These are phyloP conservation scores for Eucalyptus curtisii DNA, from an alignment of 345 rosid genomes.

Conservation along the genomic window DNA sequence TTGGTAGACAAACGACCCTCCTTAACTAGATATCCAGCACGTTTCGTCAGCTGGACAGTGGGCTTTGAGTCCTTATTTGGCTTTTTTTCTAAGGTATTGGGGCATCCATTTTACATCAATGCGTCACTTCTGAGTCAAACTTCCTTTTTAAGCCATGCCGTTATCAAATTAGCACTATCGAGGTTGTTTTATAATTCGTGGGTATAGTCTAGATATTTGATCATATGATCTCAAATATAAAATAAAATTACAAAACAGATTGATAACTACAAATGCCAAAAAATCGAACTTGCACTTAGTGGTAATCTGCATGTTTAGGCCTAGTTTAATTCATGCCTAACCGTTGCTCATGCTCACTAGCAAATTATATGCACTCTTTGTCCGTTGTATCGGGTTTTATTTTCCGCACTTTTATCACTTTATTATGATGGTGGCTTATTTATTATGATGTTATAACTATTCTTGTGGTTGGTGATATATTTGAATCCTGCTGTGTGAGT, in stretches of 20 bases:
- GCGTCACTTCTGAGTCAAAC: background rate
- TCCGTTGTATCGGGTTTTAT: background rate
- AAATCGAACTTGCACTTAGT: background rate
- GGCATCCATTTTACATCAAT: background rate
- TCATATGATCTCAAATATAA: background rate
- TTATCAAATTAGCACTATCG: background rate
- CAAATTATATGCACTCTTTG: background rate
- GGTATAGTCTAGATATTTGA: background rate
- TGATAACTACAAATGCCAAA: background rate
- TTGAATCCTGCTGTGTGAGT: background rate
- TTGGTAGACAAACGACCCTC: background rate
- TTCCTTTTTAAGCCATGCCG: background rate
- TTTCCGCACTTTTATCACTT: background rate
- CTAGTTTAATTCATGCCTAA: background rate
- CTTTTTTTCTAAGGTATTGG: background rate
- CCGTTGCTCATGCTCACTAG: background rate
- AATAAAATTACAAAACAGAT: background rate
- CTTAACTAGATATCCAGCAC: background rate
- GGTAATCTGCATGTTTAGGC: background rate
- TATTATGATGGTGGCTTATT: background rate
- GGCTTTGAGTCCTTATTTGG: background rate
- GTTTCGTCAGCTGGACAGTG: background rate
- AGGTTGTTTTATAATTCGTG: background rate
- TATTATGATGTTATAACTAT: background rate
- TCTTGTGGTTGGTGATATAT: background rate